Evolutionary conservation across 805 yeast genomes (phyloP), one percentile per base, ranked within the genome.

Genomic region (Ogataea trehaloabstinens): DNA sequence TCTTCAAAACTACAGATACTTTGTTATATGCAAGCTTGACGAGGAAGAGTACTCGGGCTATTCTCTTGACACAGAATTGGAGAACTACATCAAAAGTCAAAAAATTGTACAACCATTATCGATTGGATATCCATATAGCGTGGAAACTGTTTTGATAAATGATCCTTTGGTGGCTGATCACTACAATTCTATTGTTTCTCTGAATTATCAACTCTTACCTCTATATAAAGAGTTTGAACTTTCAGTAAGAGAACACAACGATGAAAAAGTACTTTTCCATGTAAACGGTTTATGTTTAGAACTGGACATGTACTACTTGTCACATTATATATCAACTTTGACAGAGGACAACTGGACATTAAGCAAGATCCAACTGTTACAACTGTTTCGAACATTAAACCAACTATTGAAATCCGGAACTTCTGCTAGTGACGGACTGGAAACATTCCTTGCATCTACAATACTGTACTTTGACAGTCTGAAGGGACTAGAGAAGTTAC

Each of bases 91-190:
- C 28, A 42, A 42, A 32, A 42, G 44, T 19, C 55, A 61, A 19
- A 41, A 45, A 21, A 34, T 60, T 2, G 37, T 55, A 6, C 61
- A 56, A 27, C 56, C 65, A 2, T 42, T 61, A 29, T 51, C 58
- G 10, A 37, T 60, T 17, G 56, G 58, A 7, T 48, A 40, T 20
- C 52, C 47, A 5, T 60, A 51, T 44, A 46, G 46, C 18, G 30
- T 48, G 6, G 46, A 51, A 12, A 19, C 38, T 28, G 37, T 48
- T 2, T 41, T 46, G 11, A 32, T 48, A n/a, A 46, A 49, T 24
- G 59, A 52, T 37, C 19, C 39, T 3, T 42, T 35, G 12, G 33
- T 49, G 17, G 15, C 38, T 3, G 48, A 48, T 4, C 41, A 53
- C 27, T 56, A 59, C 35, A 24, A 44, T 3, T 37, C 42, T 19